Conservation (phyloP, 495 filamentous ascomycete species). For the Penicillium bialowiezense region DNA sequence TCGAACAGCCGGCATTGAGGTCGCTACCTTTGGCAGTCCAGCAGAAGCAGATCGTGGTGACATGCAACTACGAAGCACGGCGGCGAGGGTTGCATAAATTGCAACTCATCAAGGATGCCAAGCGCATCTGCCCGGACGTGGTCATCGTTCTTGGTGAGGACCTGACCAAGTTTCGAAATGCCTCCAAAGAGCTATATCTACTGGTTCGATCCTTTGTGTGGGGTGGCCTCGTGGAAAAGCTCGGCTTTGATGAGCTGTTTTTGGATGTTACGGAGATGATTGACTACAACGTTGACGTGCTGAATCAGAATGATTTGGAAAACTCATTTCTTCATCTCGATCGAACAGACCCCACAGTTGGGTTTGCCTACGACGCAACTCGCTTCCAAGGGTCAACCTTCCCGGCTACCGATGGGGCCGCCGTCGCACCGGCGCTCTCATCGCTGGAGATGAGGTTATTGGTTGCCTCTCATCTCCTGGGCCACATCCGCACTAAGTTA, state of each 20-base stretch:
- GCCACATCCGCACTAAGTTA: conserved; percentile 65
- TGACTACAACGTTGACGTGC: conserved; percentile 67
- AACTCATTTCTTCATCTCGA: conserved; percentile 82
- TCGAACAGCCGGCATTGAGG: conserved; percentile 70
- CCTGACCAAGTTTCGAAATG: conserved; percentile 78
- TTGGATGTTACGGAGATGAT: conserved; percentile 84
- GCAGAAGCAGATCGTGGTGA: conserved; percentile 89
- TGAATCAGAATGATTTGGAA: conserved; percentile 63
- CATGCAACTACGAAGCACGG: conserved; percentile 91
- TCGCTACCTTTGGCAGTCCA: conserved; percentile 70
- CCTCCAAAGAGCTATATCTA: conserved; percentile 73
- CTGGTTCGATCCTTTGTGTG: conserved; percentile 69
- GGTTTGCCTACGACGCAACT: conserved; percentile 75
- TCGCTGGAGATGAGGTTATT: conserved; percentile 53
- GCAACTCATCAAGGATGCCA: conserved; percentile 77
- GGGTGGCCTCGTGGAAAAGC: conserved; percentile 69
- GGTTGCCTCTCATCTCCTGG: conserved; percentile 72
- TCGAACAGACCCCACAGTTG: conserved; percentile 67
- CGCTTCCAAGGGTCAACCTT: conserved; percentile 55
- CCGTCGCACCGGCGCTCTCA: not conserved
- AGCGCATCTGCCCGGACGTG: conserved; percentile 75
- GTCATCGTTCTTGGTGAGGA: conserved; percentile 86
- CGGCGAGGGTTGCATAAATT: conserved; percentile 75
- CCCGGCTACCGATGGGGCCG: conserved; percentile 29
- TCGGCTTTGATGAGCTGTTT: conserved; percentile 85